phyloP scores from a whole-genome alignment of 164 flowering plant genomes.

The Santalum album region DNA sequence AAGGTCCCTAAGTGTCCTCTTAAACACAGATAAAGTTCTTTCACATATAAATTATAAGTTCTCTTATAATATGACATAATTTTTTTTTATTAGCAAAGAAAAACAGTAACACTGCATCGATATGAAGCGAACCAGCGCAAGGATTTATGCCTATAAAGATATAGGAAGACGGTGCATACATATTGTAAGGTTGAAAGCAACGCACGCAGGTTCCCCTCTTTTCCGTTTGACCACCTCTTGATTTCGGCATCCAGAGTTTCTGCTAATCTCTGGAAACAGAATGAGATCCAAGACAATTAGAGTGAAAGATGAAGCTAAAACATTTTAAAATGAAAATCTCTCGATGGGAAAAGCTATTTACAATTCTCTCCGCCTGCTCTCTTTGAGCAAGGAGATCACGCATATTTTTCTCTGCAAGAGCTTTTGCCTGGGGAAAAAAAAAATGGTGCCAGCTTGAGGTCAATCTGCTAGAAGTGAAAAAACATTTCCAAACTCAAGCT shows the following conservation, averaged over 20 bases:
- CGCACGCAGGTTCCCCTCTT: not conserved
- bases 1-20: too few species aligned
- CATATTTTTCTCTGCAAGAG: constrained; percentile 6
- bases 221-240: not conserved
- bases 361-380: constrained; percentile 4
- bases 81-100: too few species aligned
- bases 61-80: too few species aligned
- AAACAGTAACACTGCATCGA: too few species aligned
- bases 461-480: too few species aligned
- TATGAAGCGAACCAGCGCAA: too few species aligned
- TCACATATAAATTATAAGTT: too few species aligned
- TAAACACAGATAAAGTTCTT: too few species aligned
- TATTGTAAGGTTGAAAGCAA: constrained; percentile 4
- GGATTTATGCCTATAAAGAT: not conserved
- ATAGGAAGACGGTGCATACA: not conserved
- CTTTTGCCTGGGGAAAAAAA: constrained; percentile 8
- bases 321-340: too few species aligned
- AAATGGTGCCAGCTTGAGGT: too few species aligned
- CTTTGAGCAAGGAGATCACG: constrained; percentile 5
- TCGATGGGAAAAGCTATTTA: not conserved
- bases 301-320: not conserved
- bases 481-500: not conserved
- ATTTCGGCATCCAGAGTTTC: constrained; percentile 2
- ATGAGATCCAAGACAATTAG: not conserved
- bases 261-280: constrained; percentile 5